phyloP scores from a whole-genome alignment of 371 early-diverging fungal genomes.

The Lichtheimia ramosa region DNA sequence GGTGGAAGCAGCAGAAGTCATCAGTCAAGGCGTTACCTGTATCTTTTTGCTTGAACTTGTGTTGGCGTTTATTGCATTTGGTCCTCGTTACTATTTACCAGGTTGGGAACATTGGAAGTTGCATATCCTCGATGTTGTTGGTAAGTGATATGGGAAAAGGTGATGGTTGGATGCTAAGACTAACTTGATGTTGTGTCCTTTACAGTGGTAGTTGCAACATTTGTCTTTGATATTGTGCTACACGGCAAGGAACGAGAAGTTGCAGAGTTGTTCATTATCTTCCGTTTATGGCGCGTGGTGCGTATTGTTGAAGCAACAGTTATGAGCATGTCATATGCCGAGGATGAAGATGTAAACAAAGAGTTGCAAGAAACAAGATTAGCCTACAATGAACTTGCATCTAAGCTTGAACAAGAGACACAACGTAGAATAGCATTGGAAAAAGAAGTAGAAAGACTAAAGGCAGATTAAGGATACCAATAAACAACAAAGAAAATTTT shows the following conservation, averaged over 20 bases:
- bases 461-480: background rate
- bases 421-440: constrained; percentile 4
- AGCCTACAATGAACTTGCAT: constrained; percentile 24
- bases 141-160: constrained; percentile 16
- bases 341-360: constrained; percentile 25
- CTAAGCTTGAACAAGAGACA: constrained; percentile 22
- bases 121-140: constrained; percentile 43
- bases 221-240: constrained; percentile 41
- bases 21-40: constrained; percentile 32
- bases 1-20: constrained; percentile 32
- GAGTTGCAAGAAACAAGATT: constrained; percentile 12
- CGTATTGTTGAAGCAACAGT: constrained; percentile 47
- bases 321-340: constrained; percentile 28
- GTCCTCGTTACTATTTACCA: constrained; percentile 42
- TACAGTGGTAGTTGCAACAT: constrained; percentile 40
- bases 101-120: constrained; percentile 46
- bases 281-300: constrained; percentile 53
- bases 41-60: constrained; percentile 41
- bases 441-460: constrained; percentile 4
- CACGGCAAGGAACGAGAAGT: constrained; percentile 53
- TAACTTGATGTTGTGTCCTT: background rate
- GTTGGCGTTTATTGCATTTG: constrained; percentile 39
- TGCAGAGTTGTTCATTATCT: constrained; percentile 46
- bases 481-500: background rate
- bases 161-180: background rate